Percentiles rank a stretch among this genome's conserved stretches.
Conservation (phyloP, 345 rosid species). For the Pugionium dolabratum region DNA sequence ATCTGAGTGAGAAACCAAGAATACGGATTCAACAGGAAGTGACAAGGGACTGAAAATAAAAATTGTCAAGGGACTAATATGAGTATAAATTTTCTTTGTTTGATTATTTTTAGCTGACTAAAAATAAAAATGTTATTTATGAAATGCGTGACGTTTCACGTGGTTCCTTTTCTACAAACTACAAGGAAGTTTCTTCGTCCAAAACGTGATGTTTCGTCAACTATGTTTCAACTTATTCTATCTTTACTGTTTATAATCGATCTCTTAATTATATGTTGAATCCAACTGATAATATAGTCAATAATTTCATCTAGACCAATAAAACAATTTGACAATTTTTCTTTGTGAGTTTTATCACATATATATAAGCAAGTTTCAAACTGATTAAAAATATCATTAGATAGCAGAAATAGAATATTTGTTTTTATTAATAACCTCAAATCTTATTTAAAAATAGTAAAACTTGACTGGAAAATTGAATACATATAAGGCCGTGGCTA, state of each 20-base stretch:
- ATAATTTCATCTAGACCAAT: background rate
- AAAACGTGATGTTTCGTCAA: too few species aligned
- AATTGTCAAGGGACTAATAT: too few species aligned
- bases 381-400: background rate
- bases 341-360: background rate
- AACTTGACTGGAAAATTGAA: background rate
- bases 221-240: constrained; percentile 25
- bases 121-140: too few species aligned
- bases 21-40: too few species aligned
- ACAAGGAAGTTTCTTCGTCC: too few species aligned
- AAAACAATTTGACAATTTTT: background rate
- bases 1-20: background rate
- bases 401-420: background rate
- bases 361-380: constrained; percentile 5
- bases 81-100: too few species aligned
- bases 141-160: too few species aligned
- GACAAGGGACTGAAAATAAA: too few species aligned
- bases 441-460: constrained; percentile 12
- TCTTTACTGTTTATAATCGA: constrained; percentile 1
- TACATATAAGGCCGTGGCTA: constrained; percentile 23
- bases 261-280: background rate
- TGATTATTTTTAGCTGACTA: too few species aligned
- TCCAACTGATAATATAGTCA: background rate
- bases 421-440: too few species aligned
- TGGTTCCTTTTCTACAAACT: too few species aligned